Percentiles rank a stretch among this genome's conserved stretches.
Evolutionary conservation across 371 early-diverging fungal species (phyloP).

Genomic region (Mucor racemosus): DNA sequence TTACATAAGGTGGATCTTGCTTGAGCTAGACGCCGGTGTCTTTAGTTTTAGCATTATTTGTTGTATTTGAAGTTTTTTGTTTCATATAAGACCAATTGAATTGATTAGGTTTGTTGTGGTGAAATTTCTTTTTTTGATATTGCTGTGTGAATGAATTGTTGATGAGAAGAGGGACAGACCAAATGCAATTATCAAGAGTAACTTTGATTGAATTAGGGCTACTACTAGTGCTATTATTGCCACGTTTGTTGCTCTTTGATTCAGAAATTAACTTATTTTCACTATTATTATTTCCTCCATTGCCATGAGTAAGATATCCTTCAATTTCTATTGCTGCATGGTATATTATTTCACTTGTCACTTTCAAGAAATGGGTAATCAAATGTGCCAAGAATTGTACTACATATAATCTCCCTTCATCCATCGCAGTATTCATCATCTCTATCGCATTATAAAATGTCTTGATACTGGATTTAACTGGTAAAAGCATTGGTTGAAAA

Average conservation of each 20-base stretch:
- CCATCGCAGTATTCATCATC: constrained; percentile 20
- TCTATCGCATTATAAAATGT: constrained; percentile 2
- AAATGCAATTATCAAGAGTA: constrained; percentile 4
- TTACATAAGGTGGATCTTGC: not conserved
- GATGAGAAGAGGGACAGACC: constrained; percentile 12
- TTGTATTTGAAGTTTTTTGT: not conserved
- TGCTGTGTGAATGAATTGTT: not conserved
- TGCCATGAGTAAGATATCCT: not conserved
- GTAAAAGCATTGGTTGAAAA: not conserved
- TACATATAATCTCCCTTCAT: constrained; percentile 24
- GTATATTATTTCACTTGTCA: constrained; percentile 12
- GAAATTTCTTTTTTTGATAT: too few species aligned
- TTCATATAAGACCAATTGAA: not conserved
- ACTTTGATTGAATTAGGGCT: not conserved
- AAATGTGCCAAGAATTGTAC: constrained; percentile 22
- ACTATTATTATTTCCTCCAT: not conserved
- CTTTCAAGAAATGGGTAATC: constrained; percentile 8
- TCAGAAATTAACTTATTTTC: not conserved
- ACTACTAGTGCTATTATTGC: too few species aligned
- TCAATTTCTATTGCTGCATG: not conserved
- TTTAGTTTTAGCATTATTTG: not conserved
- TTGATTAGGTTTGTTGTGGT: not conserved
- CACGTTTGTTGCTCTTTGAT: not conserved
- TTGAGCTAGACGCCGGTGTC: not conserved
- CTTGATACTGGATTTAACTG: not conserved